phyloP scores from a whole-genome alignment of 257 asterid species.

The Anisodus acutangulus region DNA sequence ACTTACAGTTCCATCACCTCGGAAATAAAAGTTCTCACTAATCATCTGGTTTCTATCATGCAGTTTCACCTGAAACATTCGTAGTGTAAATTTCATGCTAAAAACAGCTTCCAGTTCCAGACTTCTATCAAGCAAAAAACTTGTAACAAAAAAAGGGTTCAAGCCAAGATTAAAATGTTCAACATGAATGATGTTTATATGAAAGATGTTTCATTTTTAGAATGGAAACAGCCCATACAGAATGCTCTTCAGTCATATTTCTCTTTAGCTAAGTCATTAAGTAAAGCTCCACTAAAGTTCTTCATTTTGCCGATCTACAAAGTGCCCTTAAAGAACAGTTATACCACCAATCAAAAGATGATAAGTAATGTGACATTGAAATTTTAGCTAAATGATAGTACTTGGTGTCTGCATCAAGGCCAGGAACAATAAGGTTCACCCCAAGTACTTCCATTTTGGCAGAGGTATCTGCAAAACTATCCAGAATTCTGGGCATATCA shows the following conservation, averaged over 20 bases:
- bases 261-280: neutral
- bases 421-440: neutral
- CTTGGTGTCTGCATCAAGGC: neutral
- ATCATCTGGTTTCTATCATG: slow-evolving; percentile 73
- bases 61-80: slow-evolving; percentile 65
- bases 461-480: neutral
- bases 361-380: neutral
- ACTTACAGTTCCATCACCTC: slow-evolving; percentile 90
- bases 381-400: neutral
- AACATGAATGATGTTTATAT: neutral
- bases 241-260: slow-evolving; percentile 9
- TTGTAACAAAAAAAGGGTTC: neutral
- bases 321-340: neutral
- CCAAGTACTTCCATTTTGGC: neutral
- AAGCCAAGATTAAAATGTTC: neutral
- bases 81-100: slow-evolving; percentile 30
- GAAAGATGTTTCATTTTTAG: neutral
- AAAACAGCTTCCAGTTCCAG: slow-evolving; percentile 31
- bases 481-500: neutral
- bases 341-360: neutral
- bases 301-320: neutral
- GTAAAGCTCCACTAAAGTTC: neutral
- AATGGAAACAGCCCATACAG: neutral
- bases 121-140: slow-evolving; percentile 29
- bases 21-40: slow-evolving; percentile 63